These are phyloP conservation scores for Pyrus communis DNA, from an alignment of 306 rosid genomes.

Conservation along the genomic window DNA sequence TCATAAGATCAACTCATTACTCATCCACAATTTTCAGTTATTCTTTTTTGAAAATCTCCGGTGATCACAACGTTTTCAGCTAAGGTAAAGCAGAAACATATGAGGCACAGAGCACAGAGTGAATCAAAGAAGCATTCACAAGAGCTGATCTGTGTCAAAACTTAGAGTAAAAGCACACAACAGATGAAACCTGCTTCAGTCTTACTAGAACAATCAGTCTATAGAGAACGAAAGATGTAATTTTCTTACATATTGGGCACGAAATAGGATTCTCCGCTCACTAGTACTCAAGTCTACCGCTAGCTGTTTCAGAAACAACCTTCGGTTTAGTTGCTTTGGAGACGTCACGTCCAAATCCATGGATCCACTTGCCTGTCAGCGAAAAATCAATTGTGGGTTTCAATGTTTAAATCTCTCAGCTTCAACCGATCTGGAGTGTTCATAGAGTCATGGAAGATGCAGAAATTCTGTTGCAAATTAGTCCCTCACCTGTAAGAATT, in stretches of 20 bases:
- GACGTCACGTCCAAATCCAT: conserved; percentile 89
- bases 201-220: background rate
- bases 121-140: background rate
- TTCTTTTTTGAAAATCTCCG: background rate
- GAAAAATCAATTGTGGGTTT: background rate
- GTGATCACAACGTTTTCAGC: background rate
- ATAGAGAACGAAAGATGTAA: background rate
- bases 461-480: background rate
- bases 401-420: background rate
- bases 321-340: conserved; percentile 82
- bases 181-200: background rate
- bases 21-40: too few species aligned
- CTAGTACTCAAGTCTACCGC: conserved; percentile 82
- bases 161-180: background rate
- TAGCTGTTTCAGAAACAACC: conserved; percentile 80
- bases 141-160: conserved; percentile 6
- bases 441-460: background rate
- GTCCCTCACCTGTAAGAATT: conserved; percentile 66
- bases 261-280: conserved; percentile 77
- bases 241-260: conserved; percentile 80
- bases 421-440: background rate
- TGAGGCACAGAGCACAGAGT: background rate
- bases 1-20: too few species aligned
- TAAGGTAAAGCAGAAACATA: background rate
- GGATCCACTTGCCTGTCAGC: conserved; percentile 79